Evolutionary conservation across 208 protist species (phyloP).

Genomic region (Trypanosoma grayi): DNA sequence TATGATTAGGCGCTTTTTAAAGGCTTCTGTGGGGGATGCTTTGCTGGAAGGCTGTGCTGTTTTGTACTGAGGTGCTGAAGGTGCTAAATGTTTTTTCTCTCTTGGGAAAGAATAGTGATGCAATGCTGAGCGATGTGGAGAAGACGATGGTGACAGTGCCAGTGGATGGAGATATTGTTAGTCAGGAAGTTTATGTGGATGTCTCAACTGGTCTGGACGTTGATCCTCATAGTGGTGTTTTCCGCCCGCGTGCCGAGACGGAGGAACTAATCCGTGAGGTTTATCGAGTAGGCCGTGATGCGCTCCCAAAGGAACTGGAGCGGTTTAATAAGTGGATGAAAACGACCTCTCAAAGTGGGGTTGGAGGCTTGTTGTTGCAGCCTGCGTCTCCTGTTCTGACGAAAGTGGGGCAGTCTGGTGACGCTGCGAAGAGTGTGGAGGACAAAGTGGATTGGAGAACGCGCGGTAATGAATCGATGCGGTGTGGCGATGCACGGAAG

Average conservation of each 20-base stretch:
- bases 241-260: constrained; percentile 8
- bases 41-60: no score
- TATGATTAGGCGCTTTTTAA: no score
- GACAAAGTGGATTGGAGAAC: background rate
- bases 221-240: constrained; percentile 11
- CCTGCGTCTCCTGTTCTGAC: background rate
- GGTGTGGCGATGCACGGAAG: constrained; percentile 3
- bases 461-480: constrained; percentile 9
- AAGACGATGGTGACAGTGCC: constrained; percentile 6
- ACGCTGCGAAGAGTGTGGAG: background rate
- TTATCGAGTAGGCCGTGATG: constrained; percentile 14
- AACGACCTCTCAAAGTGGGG: background rate
- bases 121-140: background rate
- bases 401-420: background rate
- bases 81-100: no score
- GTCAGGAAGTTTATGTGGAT: constrained; percentile 13
- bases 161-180: constrained; percentile 15
- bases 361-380: background rate
- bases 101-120: background rate
- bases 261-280: constrained; percentile 8
- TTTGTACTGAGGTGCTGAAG: no score
- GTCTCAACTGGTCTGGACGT: constrained; percentile 10
- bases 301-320: constrained; percentile 19
- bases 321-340: constrained; percentile 20
- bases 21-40: no score